Percentiles rank a stretch among this genome's conserved stretches.
Evolutionary conservation across 176 grass and related monocot species (phyloP).

Genomic region (Neostapfia colusana): DNA sequence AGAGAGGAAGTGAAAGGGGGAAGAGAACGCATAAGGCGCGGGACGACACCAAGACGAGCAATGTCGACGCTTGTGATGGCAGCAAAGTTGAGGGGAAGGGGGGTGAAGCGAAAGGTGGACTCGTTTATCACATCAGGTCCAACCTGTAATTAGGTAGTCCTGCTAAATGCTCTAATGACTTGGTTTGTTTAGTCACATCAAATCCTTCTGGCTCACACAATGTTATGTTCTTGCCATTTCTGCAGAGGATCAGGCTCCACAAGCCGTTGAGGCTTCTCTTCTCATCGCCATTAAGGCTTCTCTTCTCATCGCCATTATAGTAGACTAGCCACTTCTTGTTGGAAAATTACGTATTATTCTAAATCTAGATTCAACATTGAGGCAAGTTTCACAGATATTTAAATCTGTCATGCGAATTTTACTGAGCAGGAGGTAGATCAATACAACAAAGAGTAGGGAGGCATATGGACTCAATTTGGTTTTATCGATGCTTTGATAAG

Average conservation of each 20-base stretch:
- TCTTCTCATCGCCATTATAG: no score
- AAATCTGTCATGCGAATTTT: no score
- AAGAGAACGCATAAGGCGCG: neutral
- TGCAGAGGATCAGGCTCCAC: constrained; percentile 43
- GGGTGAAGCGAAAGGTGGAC: neutral
- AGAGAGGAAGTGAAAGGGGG: constrained; percentile 17
- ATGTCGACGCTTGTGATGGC: neutral
- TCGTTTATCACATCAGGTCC: constrained; percentile 44
- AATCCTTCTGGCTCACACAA: neutral
- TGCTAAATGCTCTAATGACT: neutral
- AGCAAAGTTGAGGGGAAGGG: neutral
- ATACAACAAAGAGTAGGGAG: no score
- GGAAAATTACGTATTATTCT: no score
- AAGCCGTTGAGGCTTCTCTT: constrained; percentile 57
- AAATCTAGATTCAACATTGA: no score
- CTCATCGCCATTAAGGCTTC: constrained; percentile 65
- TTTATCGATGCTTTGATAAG: no score
- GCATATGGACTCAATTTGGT: no score
- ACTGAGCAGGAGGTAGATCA: no score
- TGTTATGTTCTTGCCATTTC: neutral
- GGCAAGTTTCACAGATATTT: no score
- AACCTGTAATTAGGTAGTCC: constrained; percentile 36
- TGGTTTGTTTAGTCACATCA: neutral
- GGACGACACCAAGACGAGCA: constrained; percentile 27
- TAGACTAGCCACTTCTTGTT: no score